These are phyloP conservation scores for Curvularia sp. DNA, from an alignment of 2,329 filamentous ascomycete species.

Conservation along the genomic window DNA sequence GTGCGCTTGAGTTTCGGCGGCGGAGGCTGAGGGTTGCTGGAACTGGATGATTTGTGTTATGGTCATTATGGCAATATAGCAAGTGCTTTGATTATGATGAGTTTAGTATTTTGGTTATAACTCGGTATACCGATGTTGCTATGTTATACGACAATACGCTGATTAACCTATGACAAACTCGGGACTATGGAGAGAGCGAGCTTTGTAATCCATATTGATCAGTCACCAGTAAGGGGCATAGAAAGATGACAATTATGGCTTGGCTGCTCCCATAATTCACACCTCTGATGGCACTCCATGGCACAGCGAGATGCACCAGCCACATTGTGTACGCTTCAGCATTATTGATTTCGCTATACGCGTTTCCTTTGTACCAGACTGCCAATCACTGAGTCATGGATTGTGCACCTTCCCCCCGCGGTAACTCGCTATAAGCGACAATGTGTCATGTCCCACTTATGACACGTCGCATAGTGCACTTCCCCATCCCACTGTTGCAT, in stretches of 20 bases:
- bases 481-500: conserved; percentile 1
- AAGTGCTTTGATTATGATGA: neutral
- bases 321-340: neutral
- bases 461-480: conserved; percentile 6
- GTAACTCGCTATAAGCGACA: neutral
- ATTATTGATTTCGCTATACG: neutral
- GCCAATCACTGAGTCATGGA: neutral
- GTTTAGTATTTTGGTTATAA: neutral
- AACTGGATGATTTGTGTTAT: conserved; percentile 13
- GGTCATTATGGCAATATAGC: neutral
- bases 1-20: conserved; percentile 1
- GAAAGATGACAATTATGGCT: neutral
- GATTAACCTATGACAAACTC: neutral
- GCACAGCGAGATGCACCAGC: neutral
- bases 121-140: neutral
- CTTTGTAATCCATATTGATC: neutral
- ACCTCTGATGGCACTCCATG: neutral
- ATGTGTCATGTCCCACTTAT: neutral
- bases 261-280: neutral
- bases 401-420: too few species aligned
- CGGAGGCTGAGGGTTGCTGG: neutral
- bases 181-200: neutral
- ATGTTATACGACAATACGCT: neutral
- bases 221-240: neutral
- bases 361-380: neutral